Conservation (phyloP, 352 stramenopile genomes). For the Pythium apleroticum region DNA sequence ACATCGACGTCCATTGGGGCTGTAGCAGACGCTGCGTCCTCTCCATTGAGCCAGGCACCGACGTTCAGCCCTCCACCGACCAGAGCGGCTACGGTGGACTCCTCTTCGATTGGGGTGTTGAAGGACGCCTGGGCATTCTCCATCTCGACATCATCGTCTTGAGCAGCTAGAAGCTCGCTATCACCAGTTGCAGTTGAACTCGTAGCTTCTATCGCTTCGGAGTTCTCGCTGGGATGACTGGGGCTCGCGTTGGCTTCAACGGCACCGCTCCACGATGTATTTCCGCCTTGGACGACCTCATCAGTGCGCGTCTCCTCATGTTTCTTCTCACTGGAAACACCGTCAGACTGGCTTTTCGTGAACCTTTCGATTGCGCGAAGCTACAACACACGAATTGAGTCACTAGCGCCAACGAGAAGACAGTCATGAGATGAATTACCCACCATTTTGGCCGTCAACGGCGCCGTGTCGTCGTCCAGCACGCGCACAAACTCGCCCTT, state of each 20-base stretch:
- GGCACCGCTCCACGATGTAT: background rate
- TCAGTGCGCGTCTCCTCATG: background rate
- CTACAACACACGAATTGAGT: constrained; percentile 17
- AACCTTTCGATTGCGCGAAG: constrained; percentile 43
- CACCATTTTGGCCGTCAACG: constrained; percentile 57
- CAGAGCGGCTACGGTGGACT: constrained; percentile 1
- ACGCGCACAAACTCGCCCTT: constrained; percentile 58
- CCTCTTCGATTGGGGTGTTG: constrained; percentile 9
- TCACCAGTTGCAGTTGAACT: too few relatives aligned
- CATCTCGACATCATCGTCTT: background rate
- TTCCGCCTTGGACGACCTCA: background rate
- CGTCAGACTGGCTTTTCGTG: constrained; percentile 11
- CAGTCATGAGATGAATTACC: background rate
- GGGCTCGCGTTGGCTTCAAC: background rate
- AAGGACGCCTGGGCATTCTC: background rate
- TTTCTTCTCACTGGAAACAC: background rate
- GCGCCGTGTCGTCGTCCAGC: constrained; percentile 52
- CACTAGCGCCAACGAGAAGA: constrained; percentile 2
- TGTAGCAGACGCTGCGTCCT: background rate
- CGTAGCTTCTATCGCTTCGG: background rate
- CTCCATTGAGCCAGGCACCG: constrained; percentile 13
- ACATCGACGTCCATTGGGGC: background rate
- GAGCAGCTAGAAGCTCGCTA: background rate
- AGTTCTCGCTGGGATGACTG: background rate
- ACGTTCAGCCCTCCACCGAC: background rate